Evolutionary conservation across 2,329 filamentous ascomycete species (phyloP).

Genomic region (Claviceps paspali): DNA sequence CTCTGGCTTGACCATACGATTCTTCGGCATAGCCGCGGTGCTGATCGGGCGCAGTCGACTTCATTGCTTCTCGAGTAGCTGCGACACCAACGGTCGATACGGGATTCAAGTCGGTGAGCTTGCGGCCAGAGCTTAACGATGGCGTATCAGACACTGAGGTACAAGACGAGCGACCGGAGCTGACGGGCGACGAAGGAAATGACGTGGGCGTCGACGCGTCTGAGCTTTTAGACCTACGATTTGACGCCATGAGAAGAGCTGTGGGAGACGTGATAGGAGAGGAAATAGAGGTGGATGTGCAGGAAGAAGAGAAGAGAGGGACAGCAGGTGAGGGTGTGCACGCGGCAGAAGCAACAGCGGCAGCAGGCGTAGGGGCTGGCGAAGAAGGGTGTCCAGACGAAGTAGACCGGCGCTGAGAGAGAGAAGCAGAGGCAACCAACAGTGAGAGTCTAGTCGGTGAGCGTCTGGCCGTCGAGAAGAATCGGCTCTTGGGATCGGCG

Average conservation of each 20-base stretch:
- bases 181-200: constrained; percentile 33
- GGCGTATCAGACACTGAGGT: constrained; percentile 37
- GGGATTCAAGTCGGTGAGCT: constrained; percentile 37
- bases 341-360: not conserved
- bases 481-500: constrained; percentile 2
- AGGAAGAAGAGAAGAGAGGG: not conserved
- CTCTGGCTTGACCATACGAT: constrained; percentile 39
- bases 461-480: constrained; percentile 2
- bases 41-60: constrained; percentile 43
- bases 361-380: not conserved
- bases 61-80: constrained; percentile 44
- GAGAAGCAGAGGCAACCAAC: constrained; percentile 2
- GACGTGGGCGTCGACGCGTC: constrained; percentile 40
- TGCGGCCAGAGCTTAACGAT: constrained; percentile 33
- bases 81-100: constrained; percentile 40
- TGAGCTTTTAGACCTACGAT: constrained; percentile 30
- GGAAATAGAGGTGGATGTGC: not conserved
- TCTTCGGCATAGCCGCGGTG: constrained; percentile 44
- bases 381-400: constrained; percentile 2
- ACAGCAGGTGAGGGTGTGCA: not conserved
- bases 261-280: constrained; percentile 5
- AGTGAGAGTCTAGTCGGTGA: constrained; percentile 3
- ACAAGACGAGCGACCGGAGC: constrained; percentile 32
- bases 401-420: constrained; percentile 2
- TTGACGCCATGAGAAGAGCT: constrained; percentile 14